Evolutionary conservation across 768 basidiomycete genomes (phyloP), one percentile per base, ranked within the genome.

Genomic region (Cyathus striatus): DNA sequence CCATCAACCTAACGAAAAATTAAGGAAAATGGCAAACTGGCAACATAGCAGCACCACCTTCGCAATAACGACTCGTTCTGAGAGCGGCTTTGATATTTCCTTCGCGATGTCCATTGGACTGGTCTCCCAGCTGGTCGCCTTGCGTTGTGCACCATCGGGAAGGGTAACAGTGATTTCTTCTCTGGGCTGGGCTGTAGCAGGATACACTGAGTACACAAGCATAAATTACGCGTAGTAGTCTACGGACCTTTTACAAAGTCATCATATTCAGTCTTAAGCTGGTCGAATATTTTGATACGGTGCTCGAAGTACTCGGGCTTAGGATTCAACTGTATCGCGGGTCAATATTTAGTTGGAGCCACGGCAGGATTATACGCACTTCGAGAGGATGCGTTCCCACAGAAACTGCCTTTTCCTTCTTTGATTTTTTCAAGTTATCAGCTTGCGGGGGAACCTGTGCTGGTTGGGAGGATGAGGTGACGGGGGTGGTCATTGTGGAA

Each of bases 101-200:
- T 89, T 87, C 35, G 95, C 94, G 46, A 99, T 67, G 54, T 87
- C 81, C 80, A 97, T 78, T 1, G 96, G 96, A 43, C 78, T 86
- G 16, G 95, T 97, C 70, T 96, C 90, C 91, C 91, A 99, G 61
- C 89, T 86, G 46, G 70, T 91, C 16, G 80, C 95, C 47, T 86
- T 79, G 41, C 89, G 79, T 53, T 84, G 76, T 5, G 86, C 81
- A 13, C 94, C 92, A 70, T 97, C 90, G 4, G 81, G 86, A 49
- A 99, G 63, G 3, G 89, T 92, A 56, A 99, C 69, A 2, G 68
- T 72, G 53, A 98, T 95, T 37, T 86, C 81, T 49, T 87, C 80
- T 27, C 90, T 79, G 5, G 90, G 83, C 70, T 95, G 88, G 1
- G 72, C 86, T 86, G 50, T 21, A 18, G 23, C 7, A 10, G 3